Conservation (phyloP, 139 green algal genomes). For the Helicosporidium sp. region DNA sequence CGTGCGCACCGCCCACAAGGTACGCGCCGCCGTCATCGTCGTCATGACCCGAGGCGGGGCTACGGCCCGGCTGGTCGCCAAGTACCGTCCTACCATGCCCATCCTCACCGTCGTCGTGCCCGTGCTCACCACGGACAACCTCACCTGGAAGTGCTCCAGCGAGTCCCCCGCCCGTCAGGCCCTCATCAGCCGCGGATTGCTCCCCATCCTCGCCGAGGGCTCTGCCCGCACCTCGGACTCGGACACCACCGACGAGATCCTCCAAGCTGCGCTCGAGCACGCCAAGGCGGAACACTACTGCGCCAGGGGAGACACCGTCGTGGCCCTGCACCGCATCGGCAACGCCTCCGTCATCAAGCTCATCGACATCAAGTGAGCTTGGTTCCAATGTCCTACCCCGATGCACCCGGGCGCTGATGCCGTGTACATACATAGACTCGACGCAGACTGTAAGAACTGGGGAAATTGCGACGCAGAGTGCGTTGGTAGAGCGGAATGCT, state of each 20-base stretch:
- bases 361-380: conserved; percentile 33
- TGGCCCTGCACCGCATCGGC: conserved; percentile 84
- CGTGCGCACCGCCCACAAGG: conserved; percentile 85
- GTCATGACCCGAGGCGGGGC: conserved; percentile 67
- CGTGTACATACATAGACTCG: background rate
- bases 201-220: conserved; percentile 79
- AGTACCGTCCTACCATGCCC: conserved; percentile 72
- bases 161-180: conserved; percentile 66
- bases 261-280: conserved; percentile 39
- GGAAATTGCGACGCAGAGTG: background rate
- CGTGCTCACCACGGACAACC: conserved; percentile 66
- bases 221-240: conserved; percentile 57
- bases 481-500: background rate
- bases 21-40: conserved; percentile 74
- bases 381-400: no score
- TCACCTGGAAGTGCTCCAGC: conserved; percentile 76
- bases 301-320: conserved; percentile 57
- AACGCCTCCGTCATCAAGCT: conserved; percentile 93
- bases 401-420: background rate
- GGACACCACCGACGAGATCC: conserved; percentile 74
- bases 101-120: conserved; percentile 82
- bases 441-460: background rate
- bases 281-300: conserved; percentile 57
- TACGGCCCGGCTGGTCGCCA: conserved; percentile 78
- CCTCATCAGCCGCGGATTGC: conserved; percentile 63